Conservation (phyloP, 345 rosid genomes). For the Mercurialis annua region DNA sequence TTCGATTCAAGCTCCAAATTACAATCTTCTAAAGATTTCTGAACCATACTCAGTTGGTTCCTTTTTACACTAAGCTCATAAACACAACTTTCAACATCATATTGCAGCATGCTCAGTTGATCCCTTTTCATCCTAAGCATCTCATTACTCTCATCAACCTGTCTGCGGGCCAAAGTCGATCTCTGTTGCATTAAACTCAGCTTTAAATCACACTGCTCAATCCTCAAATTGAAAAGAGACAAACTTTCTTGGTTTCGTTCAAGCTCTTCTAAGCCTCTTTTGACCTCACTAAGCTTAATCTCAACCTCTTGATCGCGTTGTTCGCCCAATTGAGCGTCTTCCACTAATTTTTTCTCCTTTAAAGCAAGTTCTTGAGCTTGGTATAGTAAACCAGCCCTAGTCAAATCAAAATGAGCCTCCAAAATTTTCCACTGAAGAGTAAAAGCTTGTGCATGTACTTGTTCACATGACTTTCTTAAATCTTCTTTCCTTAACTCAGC, state of each 20-base stretch:
- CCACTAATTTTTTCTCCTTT: too few relatives aligned
- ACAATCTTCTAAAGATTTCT: neutral
- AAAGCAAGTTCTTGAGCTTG: too few relatives aligned
- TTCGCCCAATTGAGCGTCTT: too few relatives aligned
- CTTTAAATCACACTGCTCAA: constrained; percentile 17
- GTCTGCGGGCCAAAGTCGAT: constrained; percentile 3
- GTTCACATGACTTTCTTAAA: too few relatives aligned
- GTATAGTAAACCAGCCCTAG: too few relatives aligned
- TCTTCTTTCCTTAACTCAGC: too few relatives aligned
- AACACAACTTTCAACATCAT: neutral
- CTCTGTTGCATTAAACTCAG: neutral
- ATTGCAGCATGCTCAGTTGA: constrained; percentile 15
- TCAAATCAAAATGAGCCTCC: too few relatives aligned
- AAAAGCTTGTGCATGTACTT: too few relatives aligned
- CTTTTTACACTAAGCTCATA: constrained; percentile 1
- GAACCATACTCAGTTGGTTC: constrained; percentile 8
- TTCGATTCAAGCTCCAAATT: constrained; percentile 7
- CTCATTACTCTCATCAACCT: constrained; percentile 11
- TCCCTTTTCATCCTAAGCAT: neutral
- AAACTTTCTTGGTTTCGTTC: constrained; percentile 17
- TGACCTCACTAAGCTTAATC: neutral
- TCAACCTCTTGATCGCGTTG: too few relatives aligned
- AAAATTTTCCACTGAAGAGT: too few relatives aligned
- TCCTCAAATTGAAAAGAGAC: too few relatives aligned
- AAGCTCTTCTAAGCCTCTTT: constrained; percentile 4